Percentiles rank a stretch among this genome's conserved stretches.
Conservation (phyloP, 2,329 filamentous ascomycete genomes). For the Claviceps pazoutovae region DNA sequence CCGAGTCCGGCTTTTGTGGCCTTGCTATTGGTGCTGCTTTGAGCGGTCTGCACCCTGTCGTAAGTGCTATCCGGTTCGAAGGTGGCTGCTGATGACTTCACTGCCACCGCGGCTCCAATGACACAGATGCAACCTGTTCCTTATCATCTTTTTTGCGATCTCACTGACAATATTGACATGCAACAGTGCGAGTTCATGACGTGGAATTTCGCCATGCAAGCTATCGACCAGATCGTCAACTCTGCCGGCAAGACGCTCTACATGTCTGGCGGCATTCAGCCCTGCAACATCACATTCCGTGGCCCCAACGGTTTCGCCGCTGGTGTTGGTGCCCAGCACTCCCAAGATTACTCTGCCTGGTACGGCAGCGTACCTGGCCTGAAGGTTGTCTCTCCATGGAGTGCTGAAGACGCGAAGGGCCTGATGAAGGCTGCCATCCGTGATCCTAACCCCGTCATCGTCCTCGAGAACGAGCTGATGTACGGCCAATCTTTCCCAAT, state of each 20-base stretch:
- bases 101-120: background rate
- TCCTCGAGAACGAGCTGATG: slow-evolving; percentile 78
- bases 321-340: slow-evolving; percentile 95
- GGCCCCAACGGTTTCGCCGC: slow-evolving; percentile 95
- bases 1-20: slow-evolving; percentile 89
- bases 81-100: background rate
- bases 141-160: background rate
- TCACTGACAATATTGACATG: background rate
- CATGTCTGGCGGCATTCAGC: slow-evolving; percentile 99
- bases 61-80: slow-evolving; percentile 35
- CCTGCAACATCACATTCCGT: slow-evolving; percentile 99
- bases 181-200: slow-evolving; percentile 97
- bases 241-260: slow-evolving; percentile 98
- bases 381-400: slow-evolving; percentile 95
- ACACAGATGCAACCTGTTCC: background rate
- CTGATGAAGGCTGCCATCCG: slow-evolving; percentile 94
- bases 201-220: slow-evolving; percentile 99
- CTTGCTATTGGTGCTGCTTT: slow-evolving; percentile 89
- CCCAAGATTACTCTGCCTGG: slow-evolving; percentile 97
- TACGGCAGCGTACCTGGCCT: slow-evolving; percentile 95
- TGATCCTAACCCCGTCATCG: slow-evolving; percentile 92
- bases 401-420: slow-evolving; percentile 95
- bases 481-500: slow-evolving; percentile 94
- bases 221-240: slow-evolving; percentile 99
- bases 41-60: slow-evolving; percentile 84